These are phyloP conservation scores for Leccinum huronense DNA, from an alignment of 1,284 basidiomycete genomes.

Conservation along the genomic window DNA sequence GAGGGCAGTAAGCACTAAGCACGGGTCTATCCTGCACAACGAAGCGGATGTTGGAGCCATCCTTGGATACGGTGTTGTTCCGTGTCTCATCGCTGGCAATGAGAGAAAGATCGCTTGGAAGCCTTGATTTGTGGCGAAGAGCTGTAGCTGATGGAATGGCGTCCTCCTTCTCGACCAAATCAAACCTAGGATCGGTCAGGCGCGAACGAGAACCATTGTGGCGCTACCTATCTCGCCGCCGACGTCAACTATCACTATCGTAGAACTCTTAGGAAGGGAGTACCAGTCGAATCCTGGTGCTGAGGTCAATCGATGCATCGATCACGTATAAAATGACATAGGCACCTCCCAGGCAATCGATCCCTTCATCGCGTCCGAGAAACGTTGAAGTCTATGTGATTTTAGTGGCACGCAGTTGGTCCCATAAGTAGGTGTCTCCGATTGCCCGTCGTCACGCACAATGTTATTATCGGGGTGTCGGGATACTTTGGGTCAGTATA, in stretches of 20 bases:
- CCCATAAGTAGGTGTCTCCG: neutral
- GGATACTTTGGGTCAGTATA: neutral
- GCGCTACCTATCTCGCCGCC: slow-evolving; percentile 77
- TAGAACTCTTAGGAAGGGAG: slow-evolving; percentile 50
- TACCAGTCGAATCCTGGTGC: slow-evolving; percentile 62
- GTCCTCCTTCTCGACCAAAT: slow-evolving; percentile 6
- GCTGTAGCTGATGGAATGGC: neutral
- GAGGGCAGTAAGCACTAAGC: slow-evolving; percentile 61
- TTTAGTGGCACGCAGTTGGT: slow-evolving; percentile 16
- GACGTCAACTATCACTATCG: slow-evolving; percentile 71
- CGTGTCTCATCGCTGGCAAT: slow-evolving; percentile 3
- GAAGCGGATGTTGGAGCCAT: slow-evolving; percentile 37
- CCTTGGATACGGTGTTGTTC: neutral
- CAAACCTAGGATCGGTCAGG: slow-evolving; percentile 32
- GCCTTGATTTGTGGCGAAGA: slow-evolving; percentile 2
- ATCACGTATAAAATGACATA: slow-evolving; percentile 33
- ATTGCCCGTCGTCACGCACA: neutral
- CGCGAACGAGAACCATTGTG: slow-evolving; percentile 60
- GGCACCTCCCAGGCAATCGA: slow-evolving; percentile 64
- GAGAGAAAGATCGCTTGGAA: slow-evolving; percentile 7
- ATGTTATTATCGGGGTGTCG: neutral
- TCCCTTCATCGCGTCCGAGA: slow-evolving; percentile 70
- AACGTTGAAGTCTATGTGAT: slow-evolving; percentile 55
- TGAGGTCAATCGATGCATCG: slow-evolving; percentile 13
- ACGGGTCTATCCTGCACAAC: slow-evolving; percentile 68